Percentiles rank a stretch among this genome's conserved stretches.
phyloP scores from a whole-genome alignment of 2,329 filamentous ascomycete genomes.

The Arthroderma sp. region DNA sequence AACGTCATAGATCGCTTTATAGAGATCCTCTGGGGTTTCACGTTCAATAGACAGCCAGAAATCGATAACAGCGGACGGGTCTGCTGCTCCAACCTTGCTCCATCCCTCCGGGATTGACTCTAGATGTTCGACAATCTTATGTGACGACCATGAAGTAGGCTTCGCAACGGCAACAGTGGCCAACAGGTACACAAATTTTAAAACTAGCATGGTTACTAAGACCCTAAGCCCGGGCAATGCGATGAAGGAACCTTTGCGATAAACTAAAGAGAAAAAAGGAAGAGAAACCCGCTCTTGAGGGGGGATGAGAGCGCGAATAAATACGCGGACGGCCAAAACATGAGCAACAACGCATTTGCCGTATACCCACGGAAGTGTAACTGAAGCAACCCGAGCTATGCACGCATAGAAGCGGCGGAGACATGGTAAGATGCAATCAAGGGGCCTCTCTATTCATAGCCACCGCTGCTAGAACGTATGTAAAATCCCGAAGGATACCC shows the following conservation, averaged over 20 bases:
- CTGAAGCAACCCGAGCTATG: neutral
- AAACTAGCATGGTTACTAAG: neutral
- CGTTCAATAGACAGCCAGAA: constrained; percentile 42
- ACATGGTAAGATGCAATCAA: neutral
- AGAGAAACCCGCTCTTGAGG: neutral
- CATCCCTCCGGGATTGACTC: constrained; percentile 24
- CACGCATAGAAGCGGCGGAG: neutral
- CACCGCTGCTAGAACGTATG: neutral
- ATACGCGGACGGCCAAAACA: neutral
- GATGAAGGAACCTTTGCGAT: neutral
- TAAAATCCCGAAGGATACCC: neutral
- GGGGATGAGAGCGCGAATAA: neutral
- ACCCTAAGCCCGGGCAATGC: neutral
- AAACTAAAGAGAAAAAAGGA: neutral
- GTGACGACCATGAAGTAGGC: neutral
- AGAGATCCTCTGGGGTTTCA: constrained; percentile 41
- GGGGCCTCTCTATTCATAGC: neutral
- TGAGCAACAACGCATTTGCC: neutral
- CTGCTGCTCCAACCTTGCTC: constrained; percentile 20
- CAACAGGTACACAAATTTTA: neutral
- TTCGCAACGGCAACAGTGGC: neutral
- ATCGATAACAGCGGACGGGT: constrained; percentile 32
- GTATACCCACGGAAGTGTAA: neutral
- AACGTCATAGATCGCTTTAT: constrained; percentile 48
- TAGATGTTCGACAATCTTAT: constrained; percentile 21